These are phyloP conservation scores for Amoebophrya sp. DNA, from an alignment of 169 alveolate species.

Conservation along the genomic window DNA sequence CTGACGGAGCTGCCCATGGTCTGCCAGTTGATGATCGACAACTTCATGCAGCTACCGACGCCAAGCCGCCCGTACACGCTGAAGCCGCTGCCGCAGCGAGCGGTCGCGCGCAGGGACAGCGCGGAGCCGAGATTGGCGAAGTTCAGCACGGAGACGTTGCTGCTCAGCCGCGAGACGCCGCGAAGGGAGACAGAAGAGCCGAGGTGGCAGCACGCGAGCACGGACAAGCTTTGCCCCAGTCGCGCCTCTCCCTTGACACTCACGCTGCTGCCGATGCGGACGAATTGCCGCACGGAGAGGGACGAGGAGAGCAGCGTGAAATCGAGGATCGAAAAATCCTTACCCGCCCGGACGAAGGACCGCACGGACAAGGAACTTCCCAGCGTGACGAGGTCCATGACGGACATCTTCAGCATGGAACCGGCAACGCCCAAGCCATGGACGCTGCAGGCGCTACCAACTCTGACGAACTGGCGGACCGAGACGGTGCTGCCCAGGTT, in stretches of 20 bases:
- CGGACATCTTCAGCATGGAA: background rate
- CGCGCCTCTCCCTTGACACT: background rate
- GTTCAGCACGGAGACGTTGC: background rate
- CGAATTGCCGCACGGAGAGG: background rate
- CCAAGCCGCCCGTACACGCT: background rate
- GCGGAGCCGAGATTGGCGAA: background rate
- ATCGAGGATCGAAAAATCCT: background rate
- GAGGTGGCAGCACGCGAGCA: background rate
- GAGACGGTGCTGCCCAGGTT: constrained; percentile 25
- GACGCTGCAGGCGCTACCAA: background rate
- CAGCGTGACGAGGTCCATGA: background rate
- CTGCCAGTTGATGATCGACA: background rate
- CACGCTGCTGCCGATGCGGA: background rate
- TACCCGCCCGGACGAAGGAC: constrained; percentile 6
- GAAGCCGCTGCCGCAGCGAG: background rate
- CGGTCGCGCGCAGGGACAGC: constrained; percentile 5
- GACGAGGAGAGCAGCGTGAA: background rate
- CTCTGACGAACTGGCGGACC: background rate
- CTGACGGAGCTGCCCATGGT: background rate
- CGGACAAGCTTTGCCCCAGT: background rate
- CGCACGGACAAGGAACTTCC: constrained; percentile 25
- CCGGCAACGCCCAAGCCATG: background rate
- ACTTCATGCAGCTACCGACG: background rate
- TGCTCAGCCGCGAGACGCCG: background rate
- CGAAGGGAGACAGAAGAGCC: constrained; percentile 19